Evolutionary conservation across 345 rosid genomes (phyloP).

Genomic region (Atalantia buxifolia): DNA sequence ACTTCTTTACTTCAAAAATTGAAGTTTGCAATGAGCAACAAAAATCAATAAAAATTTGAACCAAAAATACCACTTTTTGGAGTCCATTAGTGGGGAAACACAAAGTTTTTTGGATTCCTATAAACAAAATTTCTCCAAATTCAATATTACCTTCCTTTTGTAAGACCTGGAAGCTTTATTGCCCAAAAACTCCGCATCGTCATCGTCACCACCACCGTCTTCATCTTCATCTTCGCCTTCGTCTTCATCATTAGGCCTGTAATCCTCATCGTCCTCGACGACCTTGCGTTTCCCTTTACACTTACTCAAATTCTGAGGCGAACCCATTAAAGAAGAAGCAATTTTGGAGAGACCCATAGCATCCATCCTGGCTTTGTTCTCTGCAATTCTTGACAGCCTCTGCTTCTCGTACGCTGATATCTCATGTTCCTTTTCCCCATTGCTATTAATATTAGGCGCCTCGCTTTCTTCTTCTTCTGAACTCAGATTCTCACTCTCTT

Average conservation of each 20-base stretch:
- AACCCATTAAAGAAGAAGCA: slow-evolving; percentile 45
- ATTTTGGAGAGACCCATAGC: slow-evolving; percentile 66
- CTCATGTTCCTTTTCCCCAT: slow-evolving; percentile 15
- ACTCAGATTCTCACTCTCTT: slow-evolving; percentile 26
- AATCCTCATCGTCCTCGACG: slow-evolving; percentile 65
- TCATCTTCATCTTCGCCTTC: slow-evolving; percentile 17
- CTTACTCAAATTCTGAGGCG: slow-evolving; percentile 25
- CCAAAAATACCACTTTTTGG: neutral
- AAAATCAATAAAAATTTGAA: neutral
- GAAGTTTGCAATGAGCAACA: neutral
- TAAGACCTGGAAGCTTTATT: slow-evolving; percentile 26
- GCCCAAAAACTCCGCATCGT: slow-evolving; percentile 31
- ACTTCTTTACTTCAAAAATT: neutral
- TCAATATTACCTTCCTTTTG: slow-evolving; percentile 24
- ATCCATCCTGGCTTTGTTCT: slow-evolving; percentile 76
- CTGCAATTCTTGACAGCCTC: slow-evolving; percentile 71
- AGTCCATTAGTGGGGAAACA: neutral
- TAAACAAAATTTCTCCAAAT: too few relatives aligned
- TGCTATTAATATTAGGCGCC: neutral
- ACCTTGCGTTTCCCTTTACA: slow-evolving; percentile 45
- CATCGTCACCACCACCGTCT: slow-evolving; percentile 17
- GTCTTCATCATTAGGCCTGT: slow-evolving; percentile 35
- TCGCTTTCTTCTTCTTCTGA: slow-evolving; percentile 35
- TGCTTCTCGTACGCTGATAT: slow-evolving; percentile 63
- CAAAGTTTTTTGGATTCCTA: neutral